A percentile compares a stretch with the other conserved stretches of the same genome.
These are phyloP conservation scores for Flaveria linearis DNA, from an alignment of 129 eudicot genomes.

Conservation along the genomic window DNA sequence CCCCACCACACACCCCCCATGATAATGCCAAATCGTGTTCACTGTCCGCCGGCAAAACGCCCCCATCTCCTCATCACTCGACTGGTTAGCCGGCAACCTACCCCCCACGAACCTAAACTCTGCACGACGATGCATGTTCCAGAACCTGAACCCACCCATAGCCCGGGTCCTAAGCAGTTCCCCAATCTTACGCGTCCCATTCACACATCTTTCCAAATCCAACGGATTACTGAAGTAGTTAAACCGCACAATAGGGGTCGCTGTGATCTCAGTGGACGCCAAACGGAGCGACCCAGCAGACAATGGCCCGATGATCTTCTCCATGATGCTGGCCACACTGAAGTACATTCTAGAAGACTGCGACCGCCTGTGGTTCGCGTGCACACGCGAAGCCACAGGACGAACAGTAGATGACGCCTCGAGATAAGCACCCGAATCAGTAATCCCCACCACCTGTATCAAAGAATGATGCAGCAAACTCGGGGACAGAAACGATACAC, in stretches of 20 bases:
- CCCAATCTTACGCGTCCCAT: slow-evolving; percentile 61
- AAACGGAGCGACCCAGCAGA: slow-evolving; percentile 61
- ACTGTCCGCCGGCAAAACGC: slow-evolving; percentile 19
- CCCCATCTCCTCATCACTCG: slow-evolving; percentile 15
- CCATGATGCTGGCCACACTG: slow-evolving; percentile 76
- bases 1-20: slow-evolving; percentile 11
- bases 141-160: background rate
- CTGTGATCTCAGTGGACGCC: slow-evolving; percentile 62
- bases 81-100: slow-evolving; percentile 2
- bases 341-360: slow-evolving; percentile 45
- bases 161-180: slow-evolving; percentile 1
- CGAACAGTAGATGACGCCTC: slow-evolving; percentile 76
- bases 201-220: slow-evolving; percentile 60
- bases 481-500: slow-evolving; percentile 72
- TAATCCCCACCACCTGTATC: slow-evolving; percentile 81
- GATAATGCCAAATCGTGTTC: slow-evolving; percentile 6
- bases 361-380: slow-evolving; percentile 9
- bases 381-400: slow-evolving; percentile 43
- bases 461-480: slow-evolving; percentile 63
- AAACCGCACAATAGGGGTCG: slow-evolving; percentile 62
- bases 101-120: background rate
- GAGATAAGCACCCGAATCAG: slow-evolving; percentile 62
- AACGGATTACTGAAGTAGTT: slow-evolving; percentile 62
- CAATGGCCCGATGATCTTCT: slow-evolving; percentile 61
- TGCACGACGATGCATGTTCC: background rate